Evolutionary conservation across 2,329 filamentous ascomycete genomes (phyloP).

Genomic region (Aphanoascus verrucosus): DNA sequence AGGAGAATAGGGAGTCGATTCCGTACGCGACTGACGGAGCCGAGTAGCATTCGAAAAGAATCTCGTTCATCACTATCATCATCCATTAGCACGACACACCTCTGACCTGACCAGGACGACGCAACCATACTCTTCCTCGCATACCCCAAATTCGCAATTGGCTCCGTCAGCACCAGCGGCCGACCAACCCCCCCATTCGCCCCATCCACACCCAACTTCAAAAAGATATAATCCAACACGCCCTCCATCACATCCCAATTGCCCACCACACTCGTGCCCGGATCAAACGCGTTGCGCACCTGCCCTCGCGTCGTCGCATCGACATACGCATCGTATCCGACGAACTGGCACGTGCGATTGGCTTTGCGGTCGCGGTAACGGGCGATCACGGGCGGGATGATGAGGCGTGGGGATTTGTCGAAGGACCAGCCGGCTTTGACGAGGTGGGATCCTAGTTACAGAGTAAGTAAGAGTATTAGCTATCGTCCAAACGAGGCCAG

Average conservation of each 20-base stretch:
- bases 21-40: constrained; percentile 86
- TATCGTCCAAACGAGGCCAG: no score
- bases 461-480: no score
- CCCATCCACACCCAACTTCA: constrained; percentile 76
- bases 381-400: constrained; percentile 80
- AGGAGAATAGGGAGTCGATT: constrained; percentile 94
- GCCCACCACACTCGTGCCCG: constrained; percentile 78
- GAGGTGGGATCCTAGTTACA: constrained; percentile 69
- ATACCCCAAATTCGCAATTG: constrained; percentile 82
- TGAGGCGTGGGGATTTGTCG: constrained; percentile 67
- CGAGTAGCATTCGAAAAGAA: constrained; percentile 90
- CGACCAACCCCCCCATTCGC: constrained; percentile 64
- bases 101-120: no score
- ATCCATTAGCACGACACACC: not conserved
- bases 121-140: constrained; percentile 64
- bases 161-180: constrained; percentile 90
- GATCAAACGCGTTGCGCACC: constrained; percentile 81
- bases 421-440: constrained; percentile 95
- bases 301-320: constrained; percentile 89
- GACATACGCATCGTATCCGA: constrained; percentile 84
- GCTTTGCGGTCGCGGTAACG: constrained; percentile 92
- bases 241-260: constrained; percentile 99
- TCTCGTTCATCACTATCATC: constrained; percentile 78
- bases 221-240: constrained; percentile 83
- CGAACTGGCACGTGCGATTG: constrained; percentile 82